Evolutionary conservation across 345 rosid species (phyloP).

Genomic region (Kernera saxatilis): DNA sequence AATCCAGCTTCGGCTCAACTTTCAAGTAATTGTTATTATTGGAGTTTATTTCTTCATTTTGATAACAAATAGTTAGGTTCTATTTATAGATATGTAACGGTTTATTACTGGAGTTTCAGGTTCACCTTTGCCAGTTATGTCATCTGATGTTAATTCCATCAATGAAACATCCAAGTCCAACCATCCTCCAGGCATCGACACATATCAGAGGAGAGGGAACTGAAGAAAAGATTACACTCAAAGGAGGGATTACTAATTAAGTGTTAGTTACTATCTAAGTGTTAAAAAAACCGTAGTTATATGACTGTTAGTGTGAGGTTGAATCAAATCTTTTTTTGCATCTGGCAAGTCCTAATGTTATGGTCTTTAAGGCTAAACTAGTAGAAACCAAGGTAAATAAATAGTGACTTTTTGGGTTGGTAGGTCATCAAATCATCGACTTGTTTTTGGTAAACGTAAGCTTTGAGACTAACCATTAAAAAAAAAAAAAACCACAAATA

Average conservation of each 20-base stretch:
- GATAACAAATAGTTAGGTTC: background rate
- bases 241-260: background rate
- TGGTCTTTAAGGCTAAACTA: background rate
- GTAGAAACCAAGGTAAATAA: too few species aligned
- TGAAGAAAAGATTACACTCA: background rate
- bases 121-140: background rate
- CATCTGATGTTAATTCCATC: background rate
- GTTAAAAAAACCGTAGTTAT: background rate
- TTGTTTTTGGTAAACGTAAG: background rate
- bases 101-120: background rate
- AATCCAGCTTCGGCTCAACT: background rate
- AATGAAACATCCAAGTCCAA: background rate
- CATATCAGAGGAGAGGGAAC: background rate
- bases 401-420: too few species aligned
- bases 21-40: background rate
- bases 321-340: too few species aligned
- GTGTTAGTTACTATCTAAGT: background rate
- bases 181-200: background rate
- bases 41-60: background rate
- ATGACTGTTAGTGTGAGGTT: too few species aligned
- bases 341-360: background rate
- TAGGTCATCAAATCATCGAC: background rate
- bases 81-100: background rate
- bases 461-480: too few species aligned
- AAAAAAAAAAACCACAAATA: too few species aligned